Evolutionary conservation across 352 stramenopile genomes (phyloP), one percentile per base, ranked within the genome.

Genomic region (Aphanomyces cochlioides): DNA sequence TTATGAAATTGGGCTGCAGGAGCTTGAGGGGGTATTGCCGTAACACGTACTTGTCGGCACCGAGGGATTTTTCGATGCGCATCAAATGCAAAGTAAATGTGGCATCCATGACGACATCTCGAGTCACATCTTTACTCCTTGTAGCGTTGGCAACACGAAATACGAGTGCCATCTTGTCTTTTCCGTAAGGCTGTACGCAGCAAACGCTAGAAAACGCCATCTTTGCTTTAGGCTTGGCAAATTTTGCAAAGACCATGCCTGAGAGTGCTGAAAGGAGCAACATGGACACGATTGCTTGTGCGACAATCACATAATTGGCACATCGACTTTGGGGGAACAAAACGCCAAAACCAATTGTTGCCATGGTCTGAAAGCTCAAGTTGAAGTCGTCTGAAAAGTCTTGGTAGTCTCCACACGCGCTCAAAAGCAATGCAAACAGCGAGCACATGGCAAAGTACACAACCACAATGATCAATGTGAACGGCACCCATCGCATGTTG

Each of bases 61-160:
- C 40, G 59, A 54, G 5, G 12, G 38, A 47, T 74, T 81, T 75
- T 66, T 92, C 86, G 7, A 93, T 84, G 13, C 86, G 86, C 65
- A 93, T 66, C 56, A 93, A 73, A 69, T 90, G 90, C 13, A 92
- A 76, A 67, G 89, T 89, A 65, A 93, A 93, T 6, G 78, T 83
- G 8, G 84, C 81, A 58, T 93, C 86, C 86, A 93, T 93, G 72
- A 93, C 90, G n/a, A 93, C 86, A 54, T 93, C 86, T 71, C 86
- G 84, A 0, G 83, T 90, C 56, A 92, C 82, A 58, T 93, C 83
- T n/a, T 77, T 80, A 0, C 83, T 91, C 66, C 90, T 81, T 12
- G 86, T 93, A 17, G 86, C 86, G 69, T 93, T 93, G 15, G 86
- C 86, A 28, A 93, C 86, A 38, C 86, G 81, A 47, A 93, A 78